These are phyloP conservation scores for Hyaloscypha variabilis DNA, from an alignment of 495 filamentous ascomycete species.

Conservation along the genomic window DNA sequence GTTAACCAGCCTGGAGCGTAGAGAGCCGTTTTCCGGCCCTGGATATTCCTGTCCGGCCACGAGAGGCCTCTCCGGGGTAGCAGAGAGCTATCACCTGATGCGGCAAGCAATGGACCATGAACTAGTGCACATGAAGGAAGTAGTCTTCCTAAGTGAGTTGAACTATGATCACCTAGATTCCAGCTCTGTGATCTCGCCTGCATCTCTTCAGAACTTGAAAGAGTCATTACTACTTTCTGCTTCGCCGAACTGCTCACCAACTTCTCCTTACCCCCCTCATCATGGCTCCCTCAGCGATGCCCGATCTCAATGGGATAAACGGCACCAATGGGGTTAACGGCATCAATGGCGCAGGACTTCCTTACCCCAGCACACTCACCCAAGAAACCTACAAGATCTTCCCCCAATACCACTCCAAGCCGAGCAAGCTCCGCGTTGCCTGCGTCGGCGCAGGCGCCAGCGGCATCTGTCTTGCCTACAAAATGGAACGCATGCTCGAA, in stretches of 20 bases:
- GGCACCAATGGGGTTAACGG: not conserved
- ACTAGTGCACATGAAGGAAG: too few species aligned
- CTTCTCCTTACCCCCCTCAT: too few species aligned
- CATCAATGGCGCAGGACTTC: not conserved
- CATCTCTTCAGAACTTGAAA: too few species aligned
- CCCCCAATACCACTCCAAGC: not conserved
- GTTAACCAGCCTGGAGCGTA: too few species aligned
- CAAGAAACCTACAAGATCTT: not conserved
- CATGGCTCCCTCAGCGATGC: not conserved
- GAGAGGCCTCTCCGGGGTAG: too few species aligned
- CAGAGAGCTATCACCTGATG: too few species aligned
- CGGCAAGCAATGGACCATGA: too few species aligned
- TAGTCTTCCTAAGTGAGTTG: too few species aligned
- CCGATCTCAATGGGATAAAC: not conserved
- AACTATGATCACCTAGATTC: too few species aligned
- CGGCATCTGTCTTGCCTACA: slow-evolving; percentile 13
- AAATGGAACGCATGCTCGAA: slow-evolving; percentile 29
- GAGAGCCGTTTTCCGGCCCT: too few species aligned
- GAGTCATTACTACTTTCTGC: not conserved
- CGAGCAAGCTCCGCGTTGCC: slow-evolving; percentile 4
- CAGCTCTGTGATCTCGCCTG: too few species aligned
- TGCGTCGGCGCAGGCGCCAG: slow-evolving; percentile 16
- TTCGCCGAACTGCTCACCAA: not conserved
- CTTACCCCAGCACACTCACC: not conserved
- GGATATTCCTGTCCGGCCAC: too few species aligned